These are phyloP conservation scores for Yarrowia osloensis DNA, from an alignment of 805 yeast species.

Conservation along the genomic window DNA sequence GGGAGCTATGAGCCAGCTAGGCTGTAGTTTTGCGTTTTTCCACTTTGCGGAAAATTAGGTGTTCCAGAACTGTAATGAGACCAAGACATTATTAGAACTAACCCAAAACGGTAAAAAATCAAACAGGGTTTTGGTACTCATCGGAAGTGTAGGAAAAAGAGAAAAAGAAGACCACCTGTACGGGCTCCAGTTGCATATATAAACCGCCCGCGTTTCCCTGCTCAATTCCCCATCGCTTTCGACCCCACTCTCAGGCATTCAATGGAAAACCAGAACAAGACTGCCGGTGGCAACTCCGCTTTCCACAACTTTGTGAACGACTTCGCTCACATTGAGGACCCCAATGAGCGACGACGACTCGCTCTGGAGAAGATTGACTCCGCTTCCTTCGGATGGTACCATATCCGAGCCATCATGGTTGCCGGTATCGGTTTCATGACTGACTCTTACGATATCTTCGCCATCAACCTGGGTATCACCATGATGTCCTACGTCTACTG, in stretches of 20 bases:
- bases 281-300: slow-evolving; percentile 56
- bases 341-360: slow-evolving; percentile 59
- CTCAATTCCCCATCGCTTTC: slow-evolving; percentile 8
- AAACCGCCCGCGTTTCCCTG: not conserved
- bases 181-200: slow-evolving; percentile 11
- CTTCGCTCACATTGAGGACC: slow-evolving; percentile 58
- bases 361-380: slow-evolving; percentile 61
- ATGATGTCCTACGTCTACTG: slow-evolving; percentile 80
- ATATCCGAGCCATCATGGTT: slow-evolving; percentile 63
- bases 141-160: not conserved
- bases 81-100: slow-evolving; percentile 20
- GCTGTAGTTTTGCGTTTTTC: not conserved
- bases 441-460: slow-evolving; percentile 89
- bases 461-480: slow-evolving; percentile 78
- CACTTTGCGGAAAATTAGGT: not conserved
- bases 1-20: not conserved
- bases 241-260: slow-evolving; percentile 11
- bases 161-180: not conserved
- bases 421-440: slow-evolving; percentile 95
- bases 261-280: slow-evolving; percentile 23
- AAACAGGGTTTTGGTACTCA: slow-evolving; percentile 4
- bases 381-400: slow-evolving; percentile 62
- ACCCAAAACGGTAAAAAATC: slow-evolving; percentile 20
- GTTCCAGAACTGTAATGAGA: not conserved
- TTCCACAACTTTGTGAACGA: slow-evolving; percentile 58